A percentile compares a stretch with the other conserved stretches of the same genome.
phyloP scores from a whole-genome alignment of 495 filamentous ascomycete genomes.

The Polyplosphaeria fusca region DNA sequence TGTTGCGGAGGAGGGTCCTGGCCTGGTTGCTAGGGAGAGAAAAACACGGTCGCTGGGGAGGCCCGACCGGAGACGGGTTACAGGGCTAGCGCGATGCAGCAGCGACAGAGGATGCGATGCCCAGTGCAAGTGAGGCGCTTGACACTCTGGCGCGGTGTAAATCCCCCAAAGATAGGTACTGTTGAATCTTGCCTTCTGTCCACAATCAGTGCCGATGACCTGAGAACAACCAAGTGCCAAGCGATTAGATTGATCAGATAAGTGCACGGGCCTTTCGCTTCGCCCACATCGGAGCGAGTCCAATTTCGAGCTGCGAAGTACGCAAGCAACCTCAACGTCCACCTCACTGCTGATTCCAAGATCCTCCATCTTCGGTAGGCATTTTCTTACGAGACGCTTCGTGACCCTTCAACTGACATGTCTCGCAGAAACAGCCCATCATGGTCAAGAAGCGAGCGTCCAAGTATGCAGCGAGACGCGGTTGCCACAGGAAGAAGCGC shows the following conservation, averaged over 20 bases:
- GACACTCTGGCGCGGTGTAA: too few species aligned
- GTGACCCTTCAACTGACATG: too few species aligned
- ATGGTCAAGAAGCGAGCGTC: conserved; percentile 99
- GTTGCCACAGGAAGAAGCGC: too few species aligned
- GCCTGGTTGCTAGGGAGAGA: conserved; percentile 26
- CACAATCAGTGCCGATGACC: too few species aligned
- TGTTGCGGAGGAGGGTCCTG: conserved; percentile 12
- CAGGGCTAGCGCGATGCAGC: conserved; percentile 6
- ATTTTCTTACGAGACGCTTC: too few species aligned
- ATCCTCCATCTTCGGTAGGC: conserved; percentile 28
- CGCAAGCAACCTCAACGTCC: conserved; percentile 19
- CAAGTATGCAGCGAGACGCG: conserved; percentile 63
- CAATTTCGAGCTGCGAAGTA: too few species aligned
- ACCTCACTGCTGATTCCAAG: conserved; percentile 30
- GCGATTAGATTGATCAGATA: conserved; percentile 29
- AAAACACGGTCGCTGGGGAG: conserved; percentile 18
- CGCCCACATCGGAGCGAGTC: too few species aligned
- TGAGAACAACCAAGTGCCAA: conserved; percentile 25
- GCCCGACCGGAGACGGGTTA: conserved; percentile 8
- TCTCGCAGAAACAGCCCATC: conserved; percentile 53
- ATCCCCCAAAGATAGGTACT: too few species aligned
- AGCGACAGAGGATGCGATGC: too few species aligned
- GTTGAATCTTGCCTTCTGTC: too few species aligned
- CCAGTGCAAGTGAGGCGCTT: too few species aligned
- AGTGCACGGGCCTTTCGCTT: conserved; percentile 8